These are phyloP conservation scores for Breviolum minutum DNA, from an alignment of 73 alveolate species.

Conservation along the genomic window DNA sequence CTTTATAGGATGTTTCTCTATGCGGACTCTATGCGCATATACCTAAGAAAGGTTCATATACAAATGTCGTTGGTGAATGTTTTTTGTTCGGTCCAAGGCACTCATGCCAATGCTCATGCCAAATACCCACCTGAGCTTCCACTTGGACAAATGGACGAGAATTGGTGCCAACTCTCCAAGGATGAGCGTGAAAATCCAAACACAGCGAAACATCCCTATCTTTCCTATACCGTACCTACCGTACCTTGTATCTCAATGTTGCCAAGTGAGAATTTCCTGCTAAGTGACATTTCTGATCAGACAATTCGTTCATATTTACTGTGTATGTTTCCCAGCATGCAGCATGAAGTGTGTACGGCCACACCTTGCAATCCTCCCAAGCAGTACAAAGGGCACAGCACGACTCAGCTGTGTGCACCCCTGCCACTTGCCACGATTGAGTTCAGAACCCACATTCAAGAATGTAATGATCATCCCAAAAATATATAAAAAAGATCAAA, in stretches of 20 bases:
- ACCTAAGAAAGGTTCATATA: too few relatives aligned
- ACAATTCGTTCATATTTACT: too few relatives aligned
- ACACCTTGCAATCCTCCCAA: constrained; percentile 57
- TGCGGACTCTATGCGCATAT: neutral
- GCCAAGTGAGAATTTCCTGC: neutral
- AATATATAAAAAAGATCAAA: neutral
- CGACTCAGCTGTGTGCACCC: neutral
- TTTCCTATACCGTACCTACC: neutral
- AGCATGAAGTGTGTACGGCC: too few relatives aligned
- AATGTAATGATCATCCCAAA: neutral
- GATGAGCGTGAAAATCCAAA: neutral
- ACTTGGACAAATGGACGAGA: neutral
- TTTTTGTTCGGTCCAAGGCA: neutral
- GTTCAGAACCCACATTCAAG: neutral
- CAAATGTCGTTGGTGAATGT: too few relatives aligned
- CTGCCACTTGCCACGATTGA: neutral
- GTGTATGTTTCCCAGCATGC: too few relatives aligned
- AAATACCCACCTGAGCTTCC: constrained; percentile 14
- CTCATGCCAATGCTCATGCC: constrained; percentile 44
- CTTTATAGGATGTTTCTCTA: neutral
- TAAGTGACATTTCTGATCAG: neutral
- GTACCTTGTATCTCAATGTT: neutral
- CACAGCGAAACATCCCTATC: neutral
- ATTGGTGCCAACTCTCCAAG: neutral
- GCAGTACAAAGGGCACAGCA: constrained; percentile 36